Evolutionary conservation across 441 rosid genomes (phyloP).

Genomic region (Erodium texanum): DNA sequence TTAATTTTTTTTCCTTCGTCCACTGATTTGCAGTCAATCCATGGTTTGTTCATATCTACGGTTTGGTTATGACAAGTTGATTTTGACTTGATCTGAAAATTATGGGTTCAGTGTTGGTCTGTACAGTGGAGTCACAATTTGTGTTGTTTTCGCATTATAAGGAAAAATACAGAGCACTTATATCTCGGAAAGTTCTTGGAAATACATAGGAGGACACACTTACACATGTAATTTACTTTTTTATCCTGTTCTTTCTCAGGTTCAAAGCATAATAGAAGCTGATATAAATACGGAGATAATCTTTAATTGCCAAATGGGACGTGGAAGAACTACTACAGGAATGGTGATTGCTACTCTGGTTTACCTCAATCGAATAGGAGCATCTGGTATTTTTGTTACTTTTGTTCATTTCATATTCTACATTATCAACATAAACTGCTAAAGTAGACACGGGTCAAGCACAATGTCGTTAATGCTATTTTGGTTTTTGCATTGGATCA

Average conservation of each 20-base stretch:
- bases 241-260: slow-evolving; percentile 35
- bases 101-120: slow-evolving; percentile 3
- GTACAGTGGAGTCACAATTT: background rate
- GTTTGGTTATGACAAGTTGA: background rate
- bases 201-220: slow-evolving; percentile 5
- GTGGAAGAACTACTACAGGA: slow-evolving; percentile 97
- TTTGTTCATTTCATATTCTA: background rate
- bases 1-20: background rate
- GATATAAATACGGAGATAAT: slow-evolving; percentile 67
- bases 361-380: slow-evolving; percentile 82
- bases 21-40: slow-evolving; percentile 2
- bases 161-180: background rate
- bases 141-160: background rate
- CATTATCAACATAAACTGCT: background rate
- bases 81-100: slow-evolving; percentile 2
- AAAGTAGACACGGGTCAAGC: slow-evolving; percentile 2
- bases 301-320: slow-evolving; percentile 99
- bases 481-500: background rate
- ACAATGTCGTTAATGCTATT: background rate
- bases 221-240: slow-evolving; percentile 3
- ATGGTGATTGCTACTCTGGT: slow-evolving; percentile 96
- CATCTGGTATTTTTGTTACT: slow-evolving; percentile 56
- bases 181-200: slow-evolving; percentile 3
- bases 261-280: slow-evolving; percentile 71
- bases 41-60: background rate